Base-by-base conservation (phyloP, 768 basidiomycete species). In the Kwoniella shandongensis region DNA sequence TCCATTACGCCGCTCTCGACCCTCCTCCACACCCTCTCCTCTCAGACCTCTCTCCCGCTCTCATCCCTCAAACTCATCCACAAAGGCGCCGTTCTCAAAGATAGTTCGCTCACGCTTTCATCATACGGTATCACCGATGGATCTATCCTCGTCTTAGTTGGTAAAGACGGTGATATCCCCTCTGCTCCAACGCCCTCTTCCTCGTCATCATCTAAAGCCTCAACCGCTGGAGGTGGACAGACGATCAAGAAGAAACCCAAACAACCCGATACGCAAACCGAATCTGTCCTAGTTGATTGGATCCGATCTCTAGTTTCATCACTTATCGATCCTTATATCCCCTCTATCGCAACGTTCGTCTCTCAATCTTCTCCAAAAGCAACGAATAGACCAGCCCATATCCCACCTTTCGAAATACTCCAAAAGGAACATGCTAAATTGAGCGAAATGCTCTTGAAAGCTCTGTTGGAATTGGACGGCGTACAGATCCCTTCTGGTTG, bases 71-170 rank as follows among this genome's bases (percentile, higher is more conserved):
- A 91, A 75, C 82, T 98, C 69, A 85, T 98, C 62, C 86, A 88
- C 78, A 84, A 87, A 44, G 94, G 94, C 36, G 91, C 89, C 1
- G 83, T 96, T 75, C 87, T 97, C 83, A 87, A 86, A 65, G 90
- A 94, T 72, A 86, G 73, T 73, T 78, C 56, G 82, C 84, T 7
- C 82, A 86, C 46, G 65, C 86, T 93, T 62, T 85, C 89, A 12
- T 80, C 86, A 1, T 93, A 91, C 76, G 81, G 83, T 48, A 80
- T 97, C 62, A 82, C 81, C 47, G 80, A 82, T 40, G 84, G 86
- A 55, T 84, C 87, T 3, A 83, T 81, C 52, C 82, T 96, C 66
- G 82, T 84, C 49, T 80, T 93, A 72, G 81, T 93, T 63, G 86
- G 84, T 3, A 79, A 80, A 25, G 78, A 79, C 55, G 74, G 62